Evolutionary conservation across 176 grass and related monocot genomes (phyloP).

Genomic region (Secale cereale): DNA sequence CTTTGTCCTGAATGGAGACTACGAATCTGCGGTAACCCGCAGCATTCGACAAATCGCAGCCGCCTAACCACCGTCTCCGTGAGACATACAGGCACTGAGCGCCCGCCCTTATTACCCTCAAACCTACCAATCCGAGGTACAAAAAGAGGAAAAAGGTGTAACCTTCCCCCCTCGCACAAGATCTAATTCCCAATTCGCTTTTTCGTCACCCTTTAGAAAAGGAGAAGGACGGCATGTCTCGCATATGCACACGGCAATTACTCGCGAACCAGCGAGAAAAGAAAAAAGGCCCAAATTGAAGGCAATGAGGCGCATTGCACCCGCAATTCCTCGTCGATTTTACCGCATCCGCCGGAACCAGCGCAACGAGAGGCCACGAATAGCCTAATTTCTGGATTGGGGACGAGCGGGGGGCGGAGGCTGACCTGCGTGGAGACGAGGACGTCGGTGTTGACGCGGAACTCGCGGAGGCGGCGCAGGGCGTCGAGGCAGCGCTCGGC

Average conservation of each 20-base stretch:
- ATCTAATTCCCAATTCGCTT: conserved; percentile 20
- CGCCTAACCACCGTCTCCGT: background rate
- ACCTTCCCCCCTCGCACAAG: background rate
- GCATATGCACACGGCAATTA: background rate
- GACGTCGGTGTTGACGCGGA: conserved; percentile 73
- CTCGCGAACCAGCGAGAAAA: background rate
- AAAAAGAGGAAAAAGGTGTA: background rate
- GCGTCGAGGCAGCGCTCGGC: conserved; percentile 84
- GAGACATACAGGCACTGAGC: background rate
- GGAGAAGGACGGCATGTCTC: background rate
- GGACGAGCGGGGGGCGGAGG: background rate
- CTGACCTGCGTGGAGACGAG: conserved; percentile 87
- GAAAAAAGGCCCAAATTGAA: background rate
- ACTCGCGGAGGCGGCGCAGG: conserved; percentile 54
- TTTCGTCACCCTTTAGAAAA: background rate
- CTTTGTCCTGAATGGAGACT: background rate
- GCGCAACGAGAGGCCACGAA: background rate
- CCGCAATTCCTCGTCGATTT: background rate
- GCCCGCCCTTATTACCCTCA: background rate
- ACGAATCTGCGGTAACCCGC: background rate
- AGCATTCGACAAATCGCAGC: background rate
- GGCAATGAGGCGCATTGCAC: background rate
- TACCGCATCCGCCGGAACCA: background rate
- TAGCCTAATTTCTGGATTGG: background rate
- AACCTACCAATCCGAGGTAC: background rate